A percentile compares a stretch with the other conserved stretches of the same genome.
Conservation (phyloP, 352 stramenopile genomes). For the Globisporangium barbulae region DNA sequence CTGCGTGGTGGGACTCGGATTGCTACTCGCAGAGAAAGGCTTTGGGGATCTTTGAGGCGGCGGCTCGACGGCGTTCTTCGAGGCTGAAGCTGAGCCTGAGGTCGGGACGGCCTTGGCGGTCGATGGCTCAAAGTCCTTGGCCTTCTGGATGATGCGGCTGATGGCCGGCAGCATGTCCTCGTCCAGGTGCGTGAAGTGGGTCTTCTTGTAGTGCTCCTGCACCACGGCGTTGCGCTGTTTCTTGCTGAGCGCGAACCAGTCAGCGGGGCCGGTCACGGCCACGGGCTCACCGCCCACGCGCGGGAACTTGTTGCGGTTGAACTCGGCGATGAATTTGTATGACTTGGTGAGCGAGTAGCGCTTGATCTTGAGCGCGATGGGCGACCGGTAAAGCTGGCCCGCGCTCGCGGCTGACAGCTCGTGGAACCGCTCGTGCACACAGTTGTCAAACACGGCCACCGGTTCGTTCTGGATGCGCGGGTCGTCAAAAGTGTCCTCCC, state of each 20-base stretch:
- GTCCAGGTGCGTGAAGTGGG: constrained; percentile 15
- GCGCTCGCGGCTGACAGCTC: not conserved
- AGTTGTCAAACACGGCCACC: constrained; percentile 12
- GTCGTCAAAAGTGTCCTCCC: constrained; percentile 12
- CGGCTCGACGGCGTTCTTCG: not conserved
- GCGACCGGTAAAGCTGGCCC: constrained; percentile 1
- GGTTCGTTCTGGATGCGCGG: constrained; percentile 11
- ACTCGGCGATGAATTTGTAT: constrained; percentile 18
- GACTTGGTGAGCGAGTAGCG: constrained; percentile 16
- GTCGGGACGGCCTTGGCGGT: not conserved
- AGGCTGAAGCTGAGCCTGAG: not conserved
- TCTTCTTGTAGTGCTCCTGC: constrained; percentile 18
- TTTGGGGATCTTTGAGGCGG: constrained; percentile 1
- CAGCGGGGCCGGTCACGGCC: not conserved
- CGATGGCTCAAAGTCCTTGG: constrained; percentile 8
- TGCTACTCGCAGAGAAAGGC: not conserved
- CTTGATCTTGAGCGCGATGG: constrained; percentile 18
- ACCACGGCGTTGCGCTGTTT: constrained; percentile 13
- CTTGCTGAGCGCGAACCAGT: constrained; percentile 16
- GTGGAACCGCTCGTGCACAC: constrained; percentile 10
- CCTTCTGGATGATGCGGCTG: constrained; percentile 12
- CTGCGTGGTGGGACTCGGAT: not conserved
- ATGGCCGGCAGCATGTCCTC: constrained; percentile 16
- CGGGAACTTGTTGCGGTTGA: constrained; percentile 16
- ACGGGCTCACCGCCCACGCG: constrained; percentile 4